Percentiles rank a stretch among this genome's conserved stretches.
Evolutionary conservation across 1,284 basidiomycete species (phyloP).

Genomic region (Mycosarcoma mackinlayi): DNA sequence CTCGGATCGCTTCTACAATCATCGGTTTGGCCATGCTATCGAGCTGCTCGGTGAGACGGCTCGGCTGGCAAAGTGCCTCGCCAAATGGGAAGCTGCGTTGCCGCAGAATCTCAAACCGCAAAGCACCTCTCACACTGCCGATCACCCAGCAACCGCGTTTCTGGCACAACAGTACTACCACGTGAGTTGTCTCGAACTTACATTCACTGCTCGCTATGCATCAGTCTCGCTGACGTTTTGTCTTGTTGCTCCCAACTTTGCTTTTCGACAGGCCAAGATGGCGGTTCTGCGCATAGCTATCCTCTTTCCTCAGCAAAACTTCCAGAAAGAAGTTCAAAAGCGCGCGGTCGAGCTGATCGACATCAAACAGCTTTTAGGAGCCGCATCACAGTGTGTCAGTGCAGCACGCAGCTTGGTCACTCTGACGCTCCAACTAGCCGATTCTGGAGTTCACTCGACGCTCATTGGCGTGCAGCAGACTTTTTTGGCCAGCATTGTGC

Average conservation of each 20-base stretch:
- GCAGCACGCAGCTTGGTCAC: constrained; percentile 7
- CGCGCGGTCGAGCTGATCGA: constrained; percentile 6
- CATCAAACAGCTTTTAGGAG: constrained; percentile 7
- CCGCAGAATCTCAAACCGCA: constrained; percentile 15
- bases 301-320: constrained; percentile 10
- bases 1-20: constrained; percentile 14
- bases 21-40: constrained; percentile 14
- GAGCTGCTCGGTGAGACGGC: constrained; percentile 18
- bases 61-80: constrained; percentile 4
- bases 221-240: too few species aligned
- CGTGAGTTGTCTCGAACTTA: neutral
- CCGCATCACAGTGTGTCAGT: constrained; percentile 12
- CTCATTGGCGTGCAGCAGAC: constrained; percentile 10
- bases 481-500: constrained; percentile 14
- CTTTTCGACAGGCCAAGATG: constrained; percentile 5
- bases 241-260: too few species aligned
- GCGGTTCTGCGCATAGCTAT: constrained; percentile 17
- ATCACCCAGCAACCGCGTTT: constrained; percentile 6
- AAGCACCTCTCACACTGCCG: constrained; percentile 1
- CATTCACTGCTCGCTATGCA: too few species aligned
- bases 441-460: constrained; percentile 10
- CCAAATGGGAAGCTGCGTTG: constrained; percentile 5
- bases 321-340: constrained; percentile 11
- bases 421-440: constrained; percentile 11
- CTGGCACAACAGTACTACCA: constrained; percentile 18